These are phyloP conservation scores for Ophiostoma himal-ulmi DNA, from an alignment of 2,329 filamentous ascomycete genomes.

Conservation along the genomic window DNA sequence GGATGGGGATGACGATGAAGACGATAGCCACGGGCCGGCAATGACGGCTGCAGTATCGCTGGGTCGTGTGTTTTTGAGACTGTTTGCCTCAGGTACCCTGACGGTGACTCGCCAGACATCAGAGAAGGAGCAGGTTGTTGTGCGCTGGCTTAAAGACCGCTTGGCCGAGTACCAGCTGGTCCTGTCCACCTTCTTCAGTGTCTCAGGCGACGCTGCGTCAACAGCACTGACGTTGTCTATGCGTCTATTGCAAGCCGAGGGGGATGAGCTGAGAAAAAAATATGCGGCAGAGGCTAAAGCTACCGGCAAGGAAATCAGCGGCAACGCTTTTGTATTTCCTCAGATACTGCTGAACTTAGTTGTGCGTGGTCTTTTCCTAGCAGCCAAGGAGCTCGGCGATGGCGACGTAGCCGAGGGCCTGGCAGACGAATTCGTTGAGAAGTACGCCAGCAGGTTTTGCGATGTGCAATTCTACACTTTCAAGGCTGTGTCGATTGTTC, in stretches of 20 bases:
- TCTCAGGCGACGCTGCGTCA: slow-evolving; percentile 57
- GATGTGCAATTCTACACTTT: slow-evolving; percentile 84
- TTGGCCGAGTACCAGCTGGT: slow-evolving; percentile 63
- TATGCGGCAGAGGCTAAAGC: neutral
- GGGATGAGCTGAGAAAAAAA: slow-evolving; percentile 50
- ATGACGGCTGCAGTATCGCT: slow-evolving; percentile 71
- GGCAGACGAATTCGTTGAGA: slow-evolving; percentile 68
- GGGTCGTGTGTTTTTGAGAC: slow-evolving; percentile 76
- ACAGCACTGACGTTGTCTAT: slow-evolving; percentile 74
- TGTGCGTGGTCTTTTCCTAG: slow-evolving; percentile 51
- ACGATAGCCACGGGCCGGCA: slow-evolving; percentile 34
- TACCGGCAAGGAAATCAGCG: slow-evolving; percentile 13
- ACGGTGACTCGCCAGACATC: slow-evolving; percentile 57
- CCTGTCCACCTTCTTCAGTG: slow-evolving; percentile 55
- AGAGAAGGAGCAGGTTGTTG: slow-evolving; percentile 68
- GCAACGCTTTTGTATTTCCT: slow-evolving; percentile 55
- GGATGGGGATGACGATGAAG: slow-evolving; percentile 8
- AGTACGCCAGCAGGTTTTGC: slow-evolving; percentile 72
- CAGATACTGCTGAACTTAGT: slow-evolving; percentile 60
- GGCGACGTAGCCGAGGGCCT: slow-evolving; percentile 35
- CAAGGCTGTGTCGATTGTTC: slow-evolving; percentile 47
- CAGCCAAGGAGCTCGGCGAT: slow-evolving; percentile 38
- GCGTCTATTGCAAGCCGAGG: slow-evolving; percentile 77
- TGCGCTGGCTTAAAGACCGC: slow-evolving; percentile 71
- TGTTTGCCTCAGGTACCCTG: slow-evolving; percentile 69